Percentiles rank a stretch among this genome's conserved stretches.
phyloP scores from a whole-genome alignment of 768 basidiomycete species.

The Rhodosporidiobolus sp. region DNA sequence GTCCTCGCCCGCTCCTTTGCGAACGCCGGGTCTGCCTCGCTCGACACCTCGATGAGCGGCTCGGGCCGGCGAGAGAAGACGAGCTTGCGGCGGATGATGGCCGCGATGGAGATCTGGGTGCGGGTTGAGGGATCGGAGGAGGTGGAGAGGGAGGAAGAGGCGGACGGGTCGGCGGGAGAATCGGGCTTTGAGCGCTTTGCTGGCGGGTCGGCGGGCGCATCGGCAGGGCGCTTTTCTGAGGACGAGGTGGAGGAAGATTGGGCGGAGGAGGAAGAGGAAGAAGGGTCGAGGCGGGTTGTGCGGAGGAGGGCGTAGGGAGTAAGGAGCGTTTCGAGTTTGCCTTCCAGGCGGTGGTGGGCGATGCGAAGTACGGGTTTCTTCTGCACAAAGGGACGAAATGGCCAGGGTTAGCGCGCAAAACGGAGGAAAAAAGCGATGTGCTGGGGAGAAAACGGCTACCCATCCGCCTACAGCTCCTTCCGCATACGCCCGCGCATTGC shows the following conservation, averaged over 20 bases:
- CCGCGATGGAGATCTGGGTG: slow-evolving; percentile 34
- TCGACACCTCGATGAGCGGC: slow-evolving; percentile 30
- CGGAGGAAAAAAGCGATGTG: background rate
- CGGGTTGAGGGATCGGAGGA: slow-evolving; percentile 29
- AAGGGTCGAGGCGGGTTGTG: slow-evolving; percentile 18
- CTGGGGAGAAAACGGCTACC: no score
- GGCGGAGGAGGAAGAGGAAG: background rate
- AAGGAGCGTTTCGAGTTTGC: slow-evolving; percentile 40
- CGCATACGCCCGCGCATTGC: no score
- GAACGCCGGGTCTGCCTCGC: slow-evolving; percentile 25
- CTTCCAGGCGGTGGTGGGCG: slow-evolving; percentile 42
- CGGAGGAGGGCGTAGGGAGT: slow-evolving; percentile 43
- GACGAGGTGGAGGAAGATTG: background rate
- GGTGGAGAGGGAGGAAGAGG: background rate
- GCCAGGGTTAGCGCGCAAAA: background rate
- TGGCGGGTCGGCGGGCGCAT: background rate
- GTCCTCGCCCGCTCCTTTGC: no score
- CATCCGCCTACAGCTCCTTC: no score
- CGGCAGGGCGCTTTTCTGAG: background rate
- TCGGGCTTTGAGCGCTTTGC: background rate
- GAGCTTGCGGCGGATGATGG: slow-evolving; percentile 40
- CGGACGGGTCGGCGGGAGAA: background rate
- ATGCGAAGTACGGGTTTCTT: slow-evolving; percentile 41
- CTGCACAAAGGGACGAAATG: slow-evolving; percentile 11
- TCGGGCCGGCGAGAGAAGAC: slow-evolving; percentile 43